Base-by-base conservation (phyloP, 2,329 filamentous ascomycete species). In the Rutstroemia sp. region DNA sequence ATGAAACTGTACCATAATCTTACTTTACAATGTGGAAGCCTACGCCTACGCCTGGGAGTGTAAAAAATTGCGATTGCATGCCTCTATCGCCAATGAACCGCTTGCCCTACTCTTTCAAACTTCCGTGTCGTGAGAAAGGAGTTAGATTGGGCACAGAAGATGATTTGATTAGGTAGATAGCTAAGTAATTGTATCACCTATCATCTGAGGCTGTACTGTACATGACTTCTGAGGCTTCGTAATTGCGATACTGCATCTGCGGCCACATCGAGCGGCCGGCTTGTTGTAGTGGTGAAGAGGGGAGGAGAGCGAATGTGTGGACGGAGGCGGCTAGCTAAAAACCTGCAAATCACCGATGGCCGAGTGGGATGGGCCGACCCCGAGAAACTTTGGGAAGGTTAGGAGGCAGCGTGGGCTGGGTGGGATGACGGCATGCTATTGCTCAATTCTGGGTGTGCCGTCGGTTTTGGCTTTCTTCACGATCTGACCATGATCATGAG, bases 141-240 rank as follows among this genome's bases (percentile, higher is more conserved):
- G 44, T 50, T 55, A 48, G 56, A 51, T 64, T 63, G 62, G 62
- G 62, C 62, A 62, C 44, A 50, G 39, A 56, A 57, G 50, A 38
- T 50, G 50, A 57, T 58, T 60, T 61, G 57, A 51, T 62, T 60
- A 61, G 60, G 61, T 63, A 58, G 48, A 14, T 46, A 48, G 51
- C 25, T 34, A 44, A 38, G 30, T 34, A 34, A 34, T 34, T 34
- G 30, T 34, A 34, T 57, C 57, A 60, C 55, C 58, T 60, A 59
- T 59, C 59, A 58, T 51, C 42, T 57, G 52, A 56, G 54, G 57
- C 57, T 58, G 40, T 59, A 38, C 44, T 58, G 40, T 59, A 38
- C 44, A 19, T 57, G 51, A 48, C 52, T 47, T 42, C 17, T 47
- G 44, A 27, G 44, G 44, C 44, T 23, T 55, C 53, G 50, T 39